Conservation (phyloP, 2,329 filamentous ascomycete species). For the Fusarium lateritium region DNA sequence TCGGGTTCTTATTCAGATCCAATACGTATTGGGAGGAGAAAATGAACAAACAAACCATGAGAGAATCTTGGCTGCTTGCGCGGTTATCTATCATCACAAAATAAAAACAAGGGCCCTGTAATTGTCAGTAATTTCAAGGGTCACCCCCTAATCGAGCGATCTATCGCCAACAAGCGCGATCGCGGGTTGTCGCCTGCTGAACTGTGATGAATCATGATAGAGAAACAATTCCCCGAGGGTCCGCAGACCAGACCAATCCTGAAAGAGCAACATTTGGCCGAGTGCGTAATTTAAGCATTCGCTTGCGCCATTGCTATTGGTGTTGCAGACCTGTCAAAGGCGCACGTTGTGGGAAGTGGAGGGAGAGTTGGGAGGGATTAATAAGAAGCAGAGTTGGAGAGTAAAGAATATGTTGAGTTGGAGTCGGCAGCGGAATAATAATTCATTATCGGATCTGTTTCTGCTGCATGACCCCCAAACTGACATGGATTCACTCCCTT, state of each 20-base stretch:
- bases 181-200: conserved; percentile 13
- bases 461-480: conserved; percentile 12
- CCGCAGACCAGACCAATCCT: conserved; percentile 20
- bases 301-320: conserved; percentile 36
- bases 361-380: background rate
- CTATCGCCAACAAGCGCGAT: conserved; percentile 30
- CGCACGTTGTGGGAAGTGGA: conserved; percentile 1
- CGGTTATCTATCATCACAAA: background rate
- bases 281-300: conserved; percentile 40
- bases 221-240: conserved; percentile 10
- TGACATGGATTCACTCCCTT: conserved; percentile 27
- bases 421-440: background rate
- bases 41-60: background rate
- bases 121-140: conserved; percentile 21
- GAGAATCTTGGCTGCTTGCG: background rate
- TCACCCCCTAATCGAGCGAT: conserved; percentile 36
- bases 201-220: conserved; percentile 43
- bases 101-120: conserved; percentile 13
- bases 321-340: background rate
- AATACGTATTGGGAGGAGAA: too few species aligned
- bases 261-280: conserved; percentile 9
- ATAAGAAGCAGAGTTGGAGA: background rate
- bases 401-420: background rate
- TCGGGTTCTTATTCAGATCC: conserved; percentile 1
- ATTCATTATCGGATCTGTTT: background rate